Conservation (phyloP, 2,329 filamentous ascomycete genomes). For the Calonectria montana region DNA sequence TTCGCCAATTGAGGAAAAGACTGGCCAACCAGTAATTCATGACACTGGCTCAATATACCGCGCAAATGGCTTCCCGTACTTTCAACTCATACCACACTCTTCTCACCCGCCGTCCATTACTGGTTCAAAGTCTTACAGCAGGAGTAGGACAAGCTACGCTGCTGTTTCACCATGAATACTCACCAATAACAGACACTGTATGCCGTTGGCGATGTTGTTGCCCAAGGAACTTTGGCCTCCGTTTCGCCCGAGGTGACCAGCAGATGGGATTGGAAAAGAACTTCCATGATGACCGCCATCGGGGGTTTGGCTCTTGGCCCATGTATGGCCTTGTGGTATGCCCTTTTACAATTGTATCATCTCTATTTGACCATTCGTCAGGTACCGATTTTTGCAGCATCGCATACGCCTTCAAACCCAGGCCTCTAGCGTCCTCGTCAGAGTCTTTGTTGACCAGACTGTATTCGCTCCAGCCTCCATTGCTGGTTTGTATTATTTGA, state of each 20-base stretch:
- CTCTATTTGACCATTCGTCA: not conserved
- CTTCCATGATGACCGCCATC: not conserved
- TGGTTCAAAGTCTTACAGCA: not conserved
- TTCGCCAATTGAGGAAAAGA: no score
- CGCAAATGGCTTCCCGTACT: not conserved
- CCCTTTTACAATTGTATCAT: not conserved
- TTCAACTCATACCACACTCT: not conserved
- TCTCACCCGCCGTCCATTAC: not conserved
- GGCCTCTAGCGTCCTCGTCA: not conserved
- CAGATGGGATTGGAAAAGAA: not conserved
- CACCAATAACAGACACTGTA: not conserved
- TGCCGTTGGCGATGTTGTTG: not conserved
- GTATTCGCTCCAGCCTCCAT: not conserved
- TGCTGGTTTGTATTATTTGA: not conserved
- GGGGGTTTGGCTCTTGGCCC: not conserved
- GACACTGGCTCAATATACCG: no score
- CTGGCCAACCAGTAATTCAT: no score
- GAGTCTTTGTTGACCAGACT: not conserved
- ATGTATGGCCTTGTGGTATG: not conserved
- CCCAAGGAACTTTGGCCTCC: not conserved
- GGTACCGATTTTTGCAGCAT: constrained; percentile 2
- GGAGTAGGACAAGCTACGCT: not conserved
- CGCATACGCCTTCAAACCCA: not conserved
- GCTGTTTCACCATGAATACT: not conserved
- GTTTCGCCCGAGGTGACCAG: not conserved